A percentile compares a stretch with the other conserved stretches of the same genome.
Conservation (phyloP, 257 asterid genomes). For the Gynochthodes officinalis region DNA sequence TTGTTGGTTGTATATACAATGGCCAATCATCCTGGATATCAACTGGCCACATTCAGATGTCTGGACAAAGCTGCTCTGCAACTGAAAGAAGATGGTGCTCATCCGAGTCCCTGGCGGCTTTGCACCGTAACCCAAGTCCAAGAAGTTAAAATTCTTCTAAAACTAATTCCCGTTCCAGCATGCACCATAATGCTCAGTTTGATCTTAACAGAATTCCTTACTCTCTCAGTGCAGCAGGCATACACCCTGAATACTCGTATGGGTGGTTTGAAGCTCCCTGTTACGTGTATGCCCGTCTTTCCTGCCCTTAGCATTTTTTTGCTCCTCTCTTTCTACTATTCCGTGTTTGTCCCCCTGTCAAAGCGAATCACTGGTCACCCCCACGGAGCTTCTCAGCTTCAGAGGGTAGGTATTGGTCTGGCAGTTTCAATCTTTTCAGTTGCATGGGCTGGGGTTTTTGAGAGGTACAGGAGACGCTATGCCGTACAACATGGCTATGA, state of each 20-base stretch:
- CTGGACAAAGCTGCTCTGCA: constrained; percentile 94
- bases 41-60: constrained; percentile 50
- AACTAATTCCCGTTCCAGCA: constrained; percentile 71
- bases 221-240: constrained; percentile 94
- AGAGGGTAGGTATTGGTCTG: constrained; percentile 92
- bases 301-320: constrained; percentile 95
- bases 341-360: constrained; percentile 77
- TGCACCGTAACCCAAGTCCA: constrained; percentile 98
- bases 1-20: too few relatives aligned
- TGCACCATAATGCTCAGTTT: constrained; percentile 84
- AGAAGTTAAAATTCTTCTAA: constrained; percentile 85
- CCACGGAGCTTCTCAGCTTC: constrained; percentile 96
- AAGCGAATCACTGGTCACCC: constrained; percentile 91
- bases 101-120: constrained; percentile 80
- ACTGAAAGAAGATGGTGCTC: constrained; percentile 77
- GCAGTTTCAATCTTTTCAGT: constrained; percentile 78
- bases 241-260: constrained; percentile 86
- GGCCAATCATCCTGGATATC: too few relatives aligned
- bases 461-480: constrained; percentile 76
- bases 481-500: constrained; percentile 71
- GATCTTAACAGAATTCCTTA: constrained; percentile 73
- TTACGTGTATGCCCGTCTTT: constrained; percentile 97
- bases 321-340: constrained; percentile 79
- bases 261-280: constrained; percentile 84
- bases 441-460: constrained; percentile 81